phyloP scores from a whole-genome alignment of 2,329 filamentous ascomycete genomes.

The Biscogniauxia marginata region DNA sequence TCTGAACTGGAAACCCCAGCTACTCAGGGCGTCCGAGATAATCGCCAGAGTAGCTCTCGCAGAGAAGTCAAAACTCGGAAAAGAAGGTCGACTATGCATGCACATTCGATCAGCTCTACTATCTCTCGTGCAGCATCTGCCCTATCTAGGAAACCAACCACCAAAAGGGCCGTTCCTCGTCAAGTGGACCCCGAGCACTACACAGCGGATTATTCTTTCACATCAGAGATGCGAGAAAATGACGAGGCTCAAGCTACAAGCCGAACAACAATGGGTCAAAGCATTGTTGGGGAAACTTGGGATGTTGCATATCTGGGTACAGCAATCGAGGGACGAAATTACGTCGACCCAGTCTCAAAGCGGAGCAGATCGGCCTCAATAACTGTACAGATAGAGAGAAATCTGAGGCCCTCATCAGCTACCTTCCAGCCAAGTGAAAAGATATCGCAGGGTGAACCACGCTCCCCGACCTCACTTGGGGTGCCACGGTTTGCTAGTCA shows the following conservation, averaged over 20 bases:
- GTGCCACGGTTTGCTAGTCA: constrained; percentile 8
- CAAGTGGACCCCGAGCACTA: constrained; percentile 4
- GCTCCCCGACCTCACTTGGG: constrained; percentile 12
- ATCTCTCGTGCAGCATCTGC: constrained; percentile 28
- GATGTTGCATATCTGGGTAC: constrained; percentile 8
- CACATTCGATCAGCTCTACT: constrained; percentile 20
- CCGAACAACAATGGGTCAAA: background rate
- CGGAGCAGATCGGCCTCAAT: constrained; percentile 28
- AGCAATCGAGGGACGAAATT: constrained; percentile 10
- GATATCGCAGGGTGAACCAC: constrained; percentile 3
- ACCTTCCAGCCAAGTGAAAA: constrained; percentile 10
- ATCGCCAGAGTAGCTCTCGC: background rate
- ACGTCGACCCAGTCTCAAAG: constrained; percentile 5
- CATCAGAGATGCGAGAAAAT: constrained; percentile 2
- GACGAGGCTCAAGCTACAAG: background rate
- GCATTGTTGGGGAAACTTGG: background rate
- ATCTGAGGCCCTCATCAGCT: constrained; percentile 17
- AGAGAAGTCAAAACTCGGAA: constrained; percentile 4
- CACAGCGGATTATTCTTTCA: background rate
- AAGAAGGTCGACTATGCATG: constrained; percentile 12
- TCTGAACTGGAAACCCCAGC: constrained; percentile 22
- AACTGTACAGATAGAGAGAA: constrained; percentile 29
- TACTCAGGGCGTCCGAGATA: background rate
- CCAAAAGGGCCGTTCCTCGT: constrained; percentile 32
- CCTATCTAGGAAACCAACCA: constrained; percentile 30